phyloP scores from a whole-genome alignment of 2,329 filamentous ascomycete genomes.

The Plenodomus lindquistii region DNA sequence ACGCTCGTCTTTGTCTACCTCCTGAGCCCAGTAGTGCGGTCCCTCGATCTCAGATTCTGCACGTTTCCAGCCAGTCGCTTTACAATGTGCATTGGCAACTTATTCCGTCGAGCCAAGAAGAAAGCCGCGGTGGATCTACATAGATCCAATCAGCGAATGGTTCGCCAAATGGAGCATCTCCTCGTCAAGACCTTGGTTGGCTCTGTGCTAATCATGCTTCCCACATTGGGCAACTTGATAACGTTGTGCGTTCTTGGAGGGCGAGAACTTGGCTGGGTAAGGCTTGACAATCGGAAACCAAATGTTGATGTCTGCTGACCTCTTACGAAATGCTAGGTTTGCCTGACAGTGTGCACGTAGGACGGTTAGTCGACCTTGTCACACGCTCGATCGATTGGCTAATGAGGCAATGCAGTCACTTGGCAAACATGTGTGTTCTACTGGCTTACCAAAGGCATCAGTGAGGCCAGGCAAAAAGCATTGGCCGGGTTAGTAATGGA shows the following conservation, averaged over 20 bases:
- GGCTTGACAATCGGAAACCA: background rate
- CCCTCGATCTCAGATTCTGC: slow-evolving; percentile 6
- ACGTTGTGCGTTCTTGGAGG: slow-evolving; percentile 36
- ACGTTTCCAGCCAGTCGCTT: slow-evolving; percentile 16
- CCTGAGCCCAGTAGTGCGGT: slow-evolving; percentile 35
- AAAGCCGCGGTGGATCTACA: slow-evolving; percentile 9
- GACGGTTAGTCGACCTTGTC: slow-evolving; percentile 38
- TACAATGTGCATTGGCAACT: slow-evolving; percentile 14
- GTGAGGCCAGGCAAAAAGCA: slow-evolving; percentile 20
- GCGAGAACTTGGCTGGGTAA: slow-evolving; percentile 43
- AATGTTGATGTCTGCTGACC: background rate
- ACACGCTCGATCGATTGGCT: background rate
- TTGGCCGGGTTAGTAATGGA: slow-evolving; percentile 10
- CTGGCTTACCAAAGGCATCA: slow-evolving; percentile 39
- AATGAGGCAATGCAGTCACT: slow-evolving; percentile 30
- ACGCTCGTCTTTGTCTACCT: slow-evolving; percentile 46
- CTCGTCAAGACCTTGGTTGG: slow-evolving; percentile 39
- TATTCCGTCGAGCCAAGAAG: slow-evolving; percentile 6
- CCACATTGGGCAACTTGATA: slow-evolving; percentile 45
- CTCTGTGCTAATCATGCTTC: slow-evolving; percentile 43
- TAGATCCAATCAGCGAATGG: slow-evolving; percentile 19
- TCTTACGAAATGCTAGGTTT: too few relatives aligned
- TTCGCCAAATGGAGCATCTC: slow-evolving; percentile 28
- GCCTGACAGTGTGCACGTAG: slow-evolving; percentile 45
- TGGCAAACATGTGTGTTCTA: slow-evolving; percentile 41